Conservation (phyloP, 768 basidiomycete species). For the Suillus hirtellus region DNA sequence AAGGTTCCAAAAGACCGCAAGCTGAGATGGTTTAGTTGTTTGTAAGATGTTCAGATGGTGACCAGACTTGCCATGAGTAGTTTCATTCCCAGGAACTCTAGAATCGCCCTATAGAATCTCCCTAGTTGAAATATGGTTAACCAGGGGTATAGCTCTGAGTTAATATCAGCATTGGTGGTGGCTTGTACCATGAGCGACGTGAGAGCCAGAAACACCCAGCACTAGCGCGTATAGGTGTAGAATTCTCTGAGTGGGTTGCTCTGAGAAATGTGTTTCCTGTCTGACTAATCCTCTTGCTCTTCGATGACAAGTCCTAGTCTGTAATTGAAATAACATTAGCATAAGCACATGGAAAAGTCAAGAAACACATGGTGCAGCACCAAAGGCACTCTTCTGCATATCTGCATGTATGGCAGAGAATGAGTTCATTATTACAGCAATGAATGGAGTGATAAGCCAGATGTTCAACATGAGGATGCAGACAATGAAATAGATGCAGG, state of each 20-base stretch:
- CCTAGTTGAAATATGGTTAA: slow-evolving; percentile 83
- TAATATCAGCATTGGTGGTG: slow-evolving; percentile 55
- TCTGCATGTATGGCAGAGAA: slow-evolving; percentile 86
- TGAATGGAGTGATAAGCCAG: slow-evolving; percentile 90
- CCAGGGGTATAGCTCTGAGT: slow-evolving; percentile 77
- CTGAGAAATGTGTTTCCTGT: slow-evolving; percentile 43
- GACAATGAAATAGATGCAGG: slow-evolving; percentile 83
- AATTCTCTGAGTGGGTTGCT: slow-evolving; percentile 53
- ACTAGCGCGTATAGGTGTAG: slow-evolving; percentile 61
- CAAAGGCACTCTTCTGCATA: slow-evolving; percentile 91
- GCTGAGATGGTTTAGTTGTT: slow-evolving; percentile 39
- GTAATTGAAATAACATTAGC: slow-evolving; percentile 5
- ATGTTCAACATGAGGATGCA: slow-evolving; percentile 88
- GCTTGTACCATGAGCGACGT: slow-evolving; percentile 73
- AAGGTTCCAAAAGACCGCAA: slow-evolving; percentile 90
- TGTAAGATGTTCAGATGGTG: slow-evolving; percentile 6
- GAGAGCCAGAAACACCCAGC: slow-evolving; percentile 77
- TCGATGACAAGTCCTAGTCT: slow-evolving; percentile 47
- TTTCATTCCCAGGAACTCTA: slow-evolving; percentile 88
- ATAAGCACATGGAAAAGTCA: not conserved
- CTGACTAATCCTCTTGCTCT: slow-evolving; percentile 66
- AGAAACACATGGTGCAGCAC: slow-evolving; percentile 50
- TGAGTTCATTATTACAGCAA: slow-evolving; percentile 94
- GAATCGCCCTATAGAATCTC: slow-evolving; percentile 89
- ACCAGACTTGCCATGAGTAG: slow-evolving; percentile 65